These are phyloP conservation scores for Paramyrothecium sp. DNA, from an alignment of 2,329 filamentous ascomycete species.

Conservation along the genomic window DNA sequence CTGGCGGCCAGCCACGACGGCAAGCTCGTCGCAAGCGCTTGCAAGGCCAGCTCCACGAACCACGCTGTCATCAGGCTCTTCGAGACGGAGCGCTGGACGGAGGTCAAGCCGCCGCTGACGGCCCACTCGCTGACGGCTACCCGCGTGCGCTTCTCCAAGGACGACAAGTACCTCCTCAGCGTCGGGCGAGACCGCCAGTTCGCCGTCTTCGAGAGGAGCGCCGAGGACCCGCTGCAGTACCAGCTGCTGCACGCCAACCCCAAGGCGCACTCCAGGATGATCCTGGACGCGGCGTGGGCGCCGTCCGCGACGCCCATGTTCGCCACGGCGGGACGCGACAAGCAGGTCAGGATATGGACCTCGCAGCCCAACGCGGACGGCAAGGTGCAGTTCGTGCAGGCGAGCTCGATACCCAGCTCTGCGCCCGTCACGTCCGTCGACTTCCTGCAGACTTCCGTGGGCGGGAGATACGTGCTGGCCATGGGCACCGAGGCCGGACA, in stretches of 20 bases:
- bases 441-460: conserved; percentile 45
- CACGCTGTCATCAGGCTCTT: conserved; percentile 94
- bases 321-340: conserved; percentile 88
- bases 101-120: conserved; percentile 78
- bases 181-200: conserved; percentile 92
- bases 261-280: conserved; percentile 91
- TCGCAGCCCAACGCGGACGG: conserved; percentile 27
- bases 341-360: conserved; percentile 73
- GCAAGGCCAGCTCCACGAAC: conserved; percentile 87
- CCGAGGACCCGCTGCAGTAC: conserved; percentile 44
- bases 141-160: conserved; percentile 72
- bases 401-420: conserved; percentile 51
- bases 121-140: conserved; percentile 87
- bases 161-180: conserved; percentile 75
- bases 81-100: conserved; percentile 83
- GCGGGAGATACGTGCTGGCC: conserved; percentile 42
- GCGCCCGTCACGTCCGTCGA: conserved; percentile 70
- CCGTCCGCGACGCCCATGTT: conserved; percentile 60
- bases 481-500: conserved; percentile 57
- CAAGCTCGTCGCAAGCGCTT: conserved; percentile 80
- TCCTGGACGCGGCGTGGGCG: conserved; percentile 84
- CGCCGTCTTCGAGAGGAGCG: conserved; percentile 69
- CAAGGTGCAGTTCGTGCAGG: conserved; percentile 47
- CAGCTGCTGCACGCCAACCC: conserved; percentile 62
- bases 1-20: conserved; percentile 77